These are phyloP conservation scores for Lodderomyces pseudojiufengensis DNA, from an alignment of 1,139 yeast genomes.

Conservation along the genomic window DNA sequence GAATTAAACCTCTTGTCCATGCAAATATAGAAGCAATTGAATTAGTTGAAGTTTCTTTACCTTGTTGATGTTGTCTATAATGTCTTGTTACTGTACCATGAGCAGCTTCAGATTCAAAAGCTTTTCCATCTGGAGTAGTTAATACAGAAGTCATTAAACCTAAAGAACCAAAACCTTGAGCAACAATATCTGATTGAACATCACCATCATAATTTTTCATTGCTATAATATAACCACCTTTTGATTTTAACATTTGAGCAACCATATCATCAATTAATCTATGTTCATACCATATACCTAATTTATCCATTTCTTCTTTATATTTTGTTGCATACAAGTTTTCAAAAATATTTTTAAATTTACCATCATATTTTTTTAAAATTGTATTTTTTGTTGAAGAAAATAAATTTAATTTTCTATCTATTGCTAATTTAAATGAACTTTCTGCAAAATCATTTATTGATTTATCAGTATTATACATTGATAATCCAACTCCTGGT, in stretches of 20 bases:
- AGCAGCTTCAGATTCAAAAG: slow-evolving; percentile 95
- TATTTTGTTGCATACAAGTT: slow-evolving; percentile 69
- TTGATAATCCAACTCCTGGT: slow-evolving; percentile 84
- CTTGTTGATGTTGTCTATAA: slow-evolving; percentile 90
- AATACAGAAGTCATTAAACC: slow-evolving; percentile 96
- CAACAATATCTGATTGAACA: slow-evolving; percentile 94
- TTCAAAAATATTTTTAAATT: slow-evolving; percentile 91
- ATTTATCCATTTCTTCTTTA: slow-evolving; percentile 65
- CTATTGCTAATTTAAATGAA: slow-evolving; percentile 83
- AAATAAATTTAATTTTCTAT: slow-evolving; percentile 73
- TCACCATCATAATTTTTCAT: slow-evolving; percentile 98
- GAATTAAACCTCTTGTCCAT: slow-evolving; percentile 89
- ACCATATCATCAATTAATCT: slow-evolving; percentile 97
- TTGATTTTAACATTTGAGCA: slow-evolving; percentile 94
- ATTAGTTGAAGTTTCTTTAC: slow-evolving; percentile 96
- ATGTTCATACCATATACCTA: slow-evolving; percentile 92
- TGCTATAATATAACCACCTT: slow-evolving; percentile 93
- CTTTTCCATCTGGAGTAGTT: slow-evolving; percentile 91
- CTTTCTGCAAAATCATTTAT: slow-evolving; percentile 88
- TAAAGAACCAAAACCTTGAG: slow-evolving; percentile 95
- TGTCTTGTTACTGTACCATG: slow-evolving; percentile 98
- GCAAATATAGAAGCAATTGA: slow-evolving; percentile 98
- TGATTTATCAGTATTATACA: slow-evolving; percentile 94
- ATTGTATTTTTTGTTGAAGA: slow-evolving; percentile 92
- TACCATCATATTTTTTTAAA: slow-evolving; percentile 88